Base-by-base conservation (phyloP, 768 basidiomycete species). In the Mycena amicta region DNA sequence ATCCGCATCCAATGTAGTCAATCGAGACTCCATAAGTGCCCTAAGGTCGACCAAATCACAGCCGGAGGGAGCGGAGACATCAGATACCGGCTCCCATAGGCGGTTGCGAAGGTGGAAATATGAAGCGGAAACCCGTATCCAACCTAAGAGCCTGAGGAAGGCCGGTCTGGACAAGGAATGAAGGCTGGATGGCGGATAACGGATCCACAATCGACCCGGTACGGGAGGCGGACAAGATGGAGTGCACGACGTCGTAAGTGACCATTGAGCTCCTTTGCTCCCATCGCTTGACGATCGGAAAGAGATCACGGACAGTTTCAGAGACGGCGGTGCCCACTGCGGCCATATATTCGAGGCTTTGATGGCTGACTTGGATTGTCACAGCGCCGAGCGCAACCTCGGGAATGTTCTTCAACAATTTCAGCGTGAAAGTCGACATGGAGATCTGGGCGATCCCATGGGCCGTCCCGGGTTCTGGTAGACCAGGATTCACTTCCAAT, bases 161-260 rank as follows among this genome's bases (percentile, higher is more conserved):
- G 4, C 92, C 92, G 45, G 79, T 83, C 67, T 92, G 92, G 25
- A 95, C 84, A 30, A 95, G 80, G 67, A 85, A 92, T 2, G 92
- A 93, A 5, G 92, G 90, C 49, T 93, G 91, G 28, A 86, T 91
- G 29, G 90, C 85, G 22, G 93, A 93, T 15, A 92, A 77, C 6
- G 91, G 89, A 67, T 94, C 90, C 5, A 90, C 77, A 27, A 84
- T 72, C 3, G 83, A 68, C 23, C 78, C 72, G 28, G 81, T 72
- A 27, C 74, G 72, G n/a, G 86, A 85, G 52, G 74, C 74, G 56
- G 72, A 68, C 51, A 91, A 74, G 50, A 89, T 78, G 41, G 75
- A 72, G 50, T 74, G 72, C 22, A 88, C 72, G 20, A 82, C 70
- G n/a, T 67, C 64, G 52, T 71, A 74, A 43, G 75, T 74, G n/a